Conservation (phyloP, 768 basidiomycete genomes). For the Kwoniella bestiolae region DNA sequence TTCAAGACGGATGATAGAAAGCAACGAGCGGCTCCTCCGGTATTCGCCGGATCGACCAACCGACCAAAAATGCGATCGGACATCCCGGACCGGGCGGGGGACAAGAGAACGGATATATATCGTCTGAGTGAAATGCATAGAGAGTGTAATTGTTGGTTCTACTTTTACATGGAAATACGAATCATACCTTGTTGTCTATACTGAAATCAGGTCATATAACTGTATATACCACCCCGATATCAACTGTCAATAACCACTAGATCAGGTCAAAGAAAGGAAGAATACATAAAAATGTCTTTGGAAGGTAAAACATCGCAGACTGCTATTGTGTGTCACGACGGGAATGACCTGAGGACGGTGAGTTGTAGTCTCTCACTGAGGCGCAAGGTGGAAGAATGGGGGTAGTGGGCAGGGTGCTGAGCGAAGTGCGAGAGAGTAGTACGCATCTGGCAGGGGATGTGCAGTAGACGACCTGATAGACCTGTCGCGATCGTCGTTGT, state of each 20-base stretch:
- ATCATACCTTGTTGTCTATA: neutral
- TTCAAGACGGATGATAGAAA: neutral
- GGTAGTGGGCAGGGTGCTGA: neutral
- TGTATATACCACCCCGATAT: neutral
- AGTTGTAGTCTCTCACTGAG: conserved; percentile 18
- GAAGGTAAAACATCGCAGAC: conserved; percentile 60
- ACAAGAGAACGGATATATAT: too few species aligned
- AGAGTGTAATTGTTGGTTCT: too few species aligned
- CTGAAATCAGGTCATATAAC: too few species aligned
- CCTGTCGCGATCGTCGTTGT: too few species aligned
- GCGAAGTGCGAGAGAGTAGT: neutral
- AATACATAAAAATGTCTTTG: conserved; percentile 4
- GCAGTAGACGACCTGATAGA: too few species aligned
- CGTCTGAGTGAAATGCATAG: too few species aligned
- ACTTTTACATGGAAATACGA: too few species aligned
- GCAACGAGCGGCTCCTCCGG: neutral
- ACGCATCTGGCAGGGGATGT: neutral
- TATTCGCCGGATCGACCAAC: neutral
- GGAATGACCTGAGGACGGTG: conserved; percentile 77
- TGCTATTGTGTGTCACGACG: conserved; percentile 81
- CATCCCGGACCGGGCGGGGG: conserved; percentile 1
- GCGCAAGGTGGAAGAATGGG: neutral
- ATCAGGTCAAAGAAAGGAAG: neutral
- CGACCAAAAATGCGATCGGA: conserved; percentile 1
- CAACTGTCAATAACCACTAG: too few species aligned